Evolutionary conservation across 75 land plant genomes (phyloP), one percentile per base, ranked within the genome.

Genomic region (Sequoia sempervirens): DNA sequence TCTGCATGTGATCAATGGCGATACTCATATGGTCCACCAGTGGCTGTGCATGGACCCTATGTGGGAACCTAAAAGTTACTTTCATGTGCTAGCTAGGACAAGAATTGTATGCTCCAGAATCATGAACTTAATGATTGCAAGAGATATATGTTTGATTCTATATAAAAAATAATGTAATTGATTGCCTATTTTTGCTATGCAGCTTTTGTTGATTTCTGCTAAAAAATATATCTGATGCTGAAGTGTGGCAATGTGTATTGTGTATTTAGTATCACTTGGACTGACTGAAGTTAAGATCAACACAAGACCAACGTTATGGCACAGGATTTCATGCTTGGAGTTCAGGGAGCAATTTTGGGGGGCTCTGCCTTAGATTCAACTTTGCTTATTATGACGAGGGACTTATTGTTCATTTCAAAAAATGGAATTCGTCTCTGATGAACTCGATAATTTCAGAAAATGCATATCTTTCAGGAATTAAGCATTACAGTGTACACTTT

Each of bases 1-100:
- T 85, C 84, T 26, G 96, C 96, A 17, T 97, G 99, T 79, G 89
- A 83, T 15, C 91, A 94, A 50, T 96, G 99, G 99, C 93, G 95
- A 92, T 96, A 94, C 84, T 97, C 99, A 40, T 82, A 86, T 87
- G 98, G 98, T 12, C 84, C 91, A n/a, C 98, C 96, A 17, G 82
- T 88, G 12, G 82, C 93, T 26, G 83, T 90, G 23, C 84, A 50
- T 40, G 88, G 91, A 10, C 96, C 98, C 11, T 52, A 89, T 87
- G 80, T 87, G 80, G 96, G 94, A 45, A 91, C 96, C 6, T 92
- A 85, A 93, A 80, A 90, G 66, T 80, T 84, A 80, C 47, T 13
- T 41, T 26, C 46, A 23, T 81, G 17, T 58, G 23, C 46, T 3
- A 81, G 13, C 23, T 38, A 40, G 78, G 2, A 75, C 7, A 32